Conservation (phyloP, 148 eudicot species). For the Rhododendron kiyosumense region DNA sequence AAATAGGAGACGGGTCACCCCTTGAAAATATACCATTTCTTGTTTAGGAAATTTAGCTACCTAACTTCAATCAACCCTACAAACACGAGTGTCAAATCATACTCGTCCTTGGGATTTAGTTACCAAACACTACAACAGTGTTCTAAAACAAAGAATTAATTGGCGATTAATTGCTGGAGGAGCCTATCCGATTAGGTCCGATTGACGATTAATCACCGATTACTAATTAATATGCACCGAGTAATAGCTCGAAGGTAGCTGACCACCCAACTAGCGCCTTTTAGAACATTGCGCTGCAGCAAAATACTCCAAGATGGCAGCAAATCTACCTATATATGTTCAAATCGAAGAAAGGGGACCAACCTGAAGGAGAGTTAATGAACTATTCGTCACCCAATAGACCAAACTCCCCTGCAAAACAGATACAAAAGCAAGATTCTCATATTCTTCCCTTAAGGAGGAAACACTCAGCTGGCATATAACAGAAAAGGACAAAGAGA, state of each 20-base stretch:
- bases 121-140: background rate
- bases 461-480: background rate
- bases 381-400: slow-evolving; percentile 74
- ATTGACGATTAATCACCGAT: too few relatives aligned
- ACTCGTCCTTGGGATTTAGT: background rate
- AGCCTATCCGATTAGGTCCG: too few relatives aligned
- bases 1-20: too few relatives aligned
- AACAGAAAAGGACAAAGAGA: background rate
- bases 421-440: slow-evolving; percentile 11
- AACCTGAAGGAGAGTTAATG: slow-evolving; percentile 65
- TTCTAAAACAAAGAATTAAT: too few relatives aligned
- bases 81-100: background rate
- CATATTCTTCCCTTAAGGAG: background rate
- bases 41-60: background rate
- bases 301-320: background rate
- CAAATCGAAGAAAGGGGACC: slow-evolving; percentile 12
- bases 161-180: too few relatives aligned
- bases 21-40: background rate
- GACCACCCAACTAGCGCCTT: too few relatives aligned
- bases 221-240: too few relatives aligned
- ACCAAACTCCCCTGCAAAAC: slow-evolving; percentile 73
- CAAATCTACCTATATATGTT: background rate
- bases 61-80: background rate
- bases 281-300: background rate
- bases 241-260: too few relatives aligned